Evolutionary conservation across 768 basidiomycete species (phyloP).

Genomic region (Kwoniella newhampshirensis): DNA sequence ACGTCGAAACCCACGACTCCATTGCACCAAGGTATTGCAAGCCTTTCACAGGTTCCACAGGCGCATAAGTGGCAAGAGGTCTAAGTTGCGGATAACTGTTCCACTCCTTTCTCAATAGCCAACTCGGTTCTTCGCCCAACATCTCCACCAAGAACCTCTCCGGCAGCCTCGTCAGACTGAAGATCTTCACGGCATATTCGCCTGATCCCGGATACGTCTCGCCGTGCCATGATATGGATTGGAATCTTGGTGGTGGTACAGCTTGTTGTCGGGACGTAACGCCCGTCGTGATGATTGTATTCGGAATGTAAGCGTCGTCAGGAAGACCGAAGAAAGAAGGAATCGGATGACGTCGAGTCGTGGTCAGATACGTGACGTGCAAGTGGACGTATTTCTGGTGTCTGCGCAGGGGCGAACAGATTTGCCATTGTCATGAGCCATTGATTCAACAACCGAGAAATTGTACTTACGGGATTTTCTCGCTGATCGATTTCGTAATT

Average conservation of each 20-base stretch:
- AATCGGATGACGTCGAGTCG: slow-evolving; percentile 64
- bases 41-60: slow-evolving; percentile 71
- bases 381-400: slow-evolving; percentile 75
- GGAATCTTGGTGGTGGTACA: slow-evolving; percentile 72
- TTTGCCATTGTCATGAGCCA: neutral
- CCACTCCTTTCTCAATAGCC: slow-evolving; percentile 76
- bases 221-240: slow-evolving; percentile 79
- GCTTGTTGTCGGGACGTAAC: slow-evolving; percentile 53
- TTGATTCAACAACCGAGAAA: slow-evolving; percentile 9
- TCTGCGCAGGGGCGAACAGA: slow-evolving; percentile 4
- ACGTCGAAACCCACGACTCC: slow-evolving; percentile 67
- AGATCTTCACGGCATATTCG: slow-evolving; percentile 83
- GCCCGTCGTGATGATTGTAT: slow-evolving; percentile 68
- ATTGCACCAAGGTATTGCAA: slow-evolving; percentile 90
- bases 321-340: slow-evolving; percentile 68
- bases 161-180: slow-evolving; percentile 65
- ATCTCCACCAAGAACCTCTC: slow-evolving; percentile 69
- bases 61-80: slow-evolving; percentile 68
- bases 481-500: slow-evolving; percentile 17
- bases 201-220: slow-evolving; percentile 56
- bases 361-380: slow-evolving; percentile 86
- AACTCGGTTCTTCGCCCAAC: slow-evolving; percentile 67
- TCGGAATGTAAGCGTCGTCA: slow-evolving; percentile 56
- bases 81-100: slow-evolving; percentile 57
- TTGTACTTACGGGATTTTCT: slow-evolving; percentile 56